A percentile compares a stretch with the other conserved stretches of the same genome.
phyloP scores from a whole-genome alignment of 2,329 filamentous ascomycete genomes.

The Colletotrichum phormii region DNA sequence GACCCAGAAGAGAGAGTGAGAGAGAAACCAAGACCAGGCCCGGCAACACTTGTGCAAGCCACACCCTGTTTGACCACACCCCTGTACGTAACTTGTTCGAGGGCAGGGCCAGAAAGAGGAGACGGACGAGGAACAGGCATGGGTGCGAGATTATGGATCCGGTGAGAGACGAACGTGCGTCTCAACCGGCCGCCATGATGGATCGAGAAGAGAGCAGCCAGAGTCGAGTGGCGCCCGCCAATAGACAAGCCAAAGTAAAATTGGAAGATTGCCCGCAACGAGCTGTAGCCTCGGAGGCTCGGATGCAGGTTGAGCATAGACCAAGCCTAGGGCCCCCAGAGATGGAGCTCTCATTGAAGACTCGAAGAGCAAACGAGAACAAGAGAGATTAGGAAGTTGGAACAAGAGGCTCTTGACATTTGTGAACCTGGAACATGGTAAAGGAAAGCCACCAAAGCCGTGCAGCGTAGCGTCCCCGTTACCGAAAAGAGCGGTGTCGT shows the following conservation, averaged over 20 bases:
- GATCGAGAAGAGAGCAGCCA: slow-evolving; percentile 36
- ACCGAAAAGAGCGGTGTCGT: slow-evolving; percentile 30
- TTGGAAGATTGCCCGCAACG: slow-evolving; percentile 11
- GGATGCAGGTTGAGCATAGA: slow-evolving; percentile 18
- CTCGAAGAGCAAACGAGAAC: neutral
- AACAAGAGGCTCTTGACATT: slow-evolving; percentile 15
- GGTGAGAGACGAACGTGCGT: slow-evolving; percentile 37
- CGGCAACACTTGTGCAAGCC: slow-evolving; percentile 29
- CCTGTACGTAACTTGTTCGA: slow-evolving; percentile 20
- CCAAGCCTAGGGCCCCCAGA: slow-evolving; percentile 14
- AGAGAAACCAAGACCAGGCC: slow-evolving; percentile 35
- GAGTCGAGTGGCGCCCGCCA: slow-evolving; percentile 6
- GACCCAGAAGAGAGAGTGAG: slow-evolving; percentile 22
- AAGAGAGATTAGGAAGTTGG: neutral
- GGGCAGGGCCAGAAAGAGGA: slow-evolving; percentile 31
- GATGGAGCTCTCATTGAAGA: slow-evolving; percentile 3
- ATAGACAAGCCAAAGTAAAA: slow-evolving; percentile 15
- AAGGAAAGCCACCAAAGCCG: slow-evolving; percentile 7
- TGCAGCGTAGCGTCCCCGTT: slow-evolving; percentile 10
- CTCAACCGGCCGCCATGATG: slow-evolving; percentile 32
- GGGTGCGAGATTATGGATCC: slow-evolving; percentile 36
- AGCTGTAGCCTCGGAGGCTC: slow-evolving; percentile 21
- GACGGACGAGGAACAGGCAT: slow-evolving; percentile 31
- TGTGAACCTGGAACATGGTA: slow-evolving; percentile 25
- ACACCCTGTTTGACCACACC: slow-evolving; percentile 33